Evolutionary conservation across 257 asterid species (phyloP).

Genomic region (Coffea eugenioides): DNA sequence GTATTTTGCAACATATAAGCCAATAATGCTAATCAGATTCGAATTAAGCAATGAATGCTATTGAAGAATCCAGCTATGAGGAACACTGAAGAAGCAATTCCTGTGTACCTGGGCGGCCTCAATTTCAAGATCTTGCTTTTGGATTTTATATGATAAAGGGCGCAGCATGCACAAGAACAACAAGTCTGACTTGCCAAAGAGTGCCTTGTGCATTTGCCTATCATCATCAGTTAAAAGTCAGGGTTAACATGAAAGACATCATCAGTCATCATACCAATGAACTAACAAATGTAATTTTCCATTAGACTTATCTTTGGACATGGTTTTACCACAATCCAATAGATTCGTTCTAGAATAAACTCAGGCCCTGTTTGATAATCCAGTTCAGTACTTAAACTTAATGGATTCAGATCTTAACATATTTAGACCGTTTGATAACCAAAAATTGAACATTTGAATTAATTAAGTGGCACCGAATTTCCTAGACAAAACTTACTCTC

Average conservation of each 20-base stretch:
- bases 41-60: not conserved
- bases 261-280: not conserved
- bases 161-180: conserved; percentile 58
- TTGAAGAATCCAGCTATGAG: not conserved
- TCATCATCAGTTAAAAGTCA: not conserved
- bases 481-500: too few relatives aligned
- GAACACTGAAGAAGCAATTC: not conserved
- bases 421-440: too few relatives aligned
- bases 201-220: conserved; percentile 60
- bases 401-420: too few relatives aligned
- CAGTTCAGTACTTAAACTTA: too few relatives aligned
- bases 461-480: too few relatives aligned
- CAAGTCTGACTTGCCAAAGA: conserved; percentile 62
- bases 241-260: not conserved
- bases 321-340: not conserved
- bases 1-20: not conserved
- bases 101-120: conserved; percentile 65
- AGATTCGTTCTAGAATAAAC: not conserved
- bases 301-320: not conserved
- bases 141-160: conserved; percentile 58
- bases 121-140: conserved; percentile 68
- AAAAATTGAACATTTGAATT: too few relatives aligned
- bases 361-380: too few relatives aligned
- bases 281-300: not conserved
- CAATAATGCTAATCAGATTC: not conserved